Evolutionary conservation across 768 basidiomycete genomes (phyloP).

Genomic region (Kwoniella dejecticola): DNA sequence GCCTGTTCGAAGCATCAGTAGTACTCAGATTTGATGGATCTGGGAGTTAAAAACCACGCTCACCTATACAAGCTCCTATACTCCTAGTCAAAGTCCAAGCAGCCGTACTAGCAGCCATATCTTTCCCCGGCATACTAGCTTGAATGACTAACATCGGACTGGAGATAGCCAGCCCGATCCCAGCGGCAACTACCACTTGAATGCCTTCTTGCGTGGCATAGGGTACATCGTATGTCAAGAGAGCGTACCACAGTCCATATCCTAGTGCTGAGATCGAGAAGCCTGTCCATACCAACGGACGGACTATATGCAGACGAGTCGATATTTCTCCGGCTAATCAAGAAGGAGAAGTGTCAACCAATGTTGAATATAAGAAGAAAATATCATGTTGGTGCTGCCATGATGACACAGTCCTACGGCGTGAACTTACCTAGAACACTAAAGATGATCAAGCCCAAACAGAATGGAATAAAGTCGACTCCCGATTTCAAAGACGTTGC

Average conservation of each 20-base stretch:
- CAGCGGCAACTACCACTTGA: slow-evolving; percentile 34
- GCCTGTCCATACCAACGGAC: slow-evolving; percentile 50
- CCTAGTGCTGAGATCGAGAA: slow-evolving; percentile 36
- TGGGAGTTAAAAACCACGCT: neutral
- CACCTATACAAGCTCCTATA: slow-evolving; percentile 45
- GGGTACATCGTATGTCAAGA: slow-evolving; percentile 18
- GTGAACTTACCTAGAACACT: slow-evolving; percentile 24
- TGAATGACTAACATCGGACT: slow-evolving; percentile 50
- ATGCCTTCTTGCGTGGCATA: slow-evolving; percentile 38
- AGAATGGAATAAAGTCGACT: slow-evolving; percentile 45
- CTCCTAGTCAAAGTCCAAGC: slow-evolving; percentile 45
- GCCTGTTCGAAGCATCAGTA: too few relatives aligned
- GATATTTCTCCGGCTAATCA: slow-evolving; percentile 43
- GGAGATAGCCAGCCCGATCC: slow-evolving; percentile 43
- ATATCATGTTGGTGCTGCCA: too few relatives aligned
- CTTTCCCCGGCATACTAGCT: slow-evolving; percentile 50
- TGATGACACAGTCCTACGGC: too few relatives aligned
- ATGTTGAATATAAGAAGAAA: too few relatives aligned
- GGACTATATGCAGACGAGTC: slow-evolving; percentile 35
- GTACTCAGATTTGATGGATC: too few relatives aligned
- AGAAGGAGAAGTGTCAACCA: too few relatives aligned
- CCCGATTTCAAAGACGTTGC: slow-evolving; percentile 32
- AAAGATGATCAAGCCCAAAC: slow-evolving; percentile 20
- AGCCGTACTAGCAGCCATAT: slow-evolving; percentile 52
- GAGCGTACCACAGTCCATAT: slow-evolving; percentile 36